Conservation (phyloP, 2,329 filamentous ascomycete species). For the Epichloe uncinata region DNA sequence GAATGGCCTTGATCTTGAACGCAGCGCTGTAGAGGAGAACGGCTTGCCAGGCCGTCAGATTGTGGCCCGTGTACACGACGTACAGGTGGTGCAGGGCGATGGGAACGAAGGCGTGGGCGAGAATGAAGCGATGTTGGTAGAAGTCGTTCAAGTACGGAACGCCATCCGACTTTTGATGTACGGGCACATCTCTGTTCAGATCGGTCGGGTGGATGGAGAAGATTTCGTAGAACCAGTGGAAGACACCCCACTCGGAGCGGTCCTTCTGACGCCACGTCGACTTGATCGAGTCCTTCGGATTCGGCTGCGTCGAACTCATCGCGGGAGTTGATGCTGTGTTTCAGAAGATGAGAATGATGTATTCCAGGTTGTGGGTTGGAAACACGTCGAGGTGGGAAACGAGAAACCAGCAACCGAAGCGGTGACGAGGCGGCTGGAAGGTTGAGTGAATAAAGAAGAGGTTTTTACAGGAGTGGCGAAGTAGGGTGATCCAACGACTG, state of each 20-base stretch:
- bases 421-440: too few species aligned
- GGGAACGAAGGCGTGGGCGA: slow-evolving; percentile 4
- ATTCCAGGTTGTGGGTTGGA: too few species aligned
- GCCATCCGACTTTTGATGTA: slow-evolving; percentile 3
- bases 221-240: slow-evolving; percentile 6
- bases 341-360: too few species aligned
- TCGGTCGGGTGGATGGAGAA: slow-evolving; percentile 2
- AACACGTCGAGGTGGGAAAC: too few species aligned
- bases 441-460: too few species aligned
- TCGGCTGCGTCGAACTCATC: not conserved
- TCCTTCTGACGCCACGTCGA: slow-evolving; percentile 5
- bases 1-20: slow-evolving; percentile 6
- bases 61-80: slow-evolving; percentile 3
- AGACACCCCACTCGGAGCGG: slow-evolving; percentile 5
- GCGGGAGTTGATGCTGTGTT: too few species aligned
- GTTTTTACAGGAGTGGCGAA: too few species aligned
- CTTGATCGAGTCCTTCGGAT: slow-evolving; percentile 5
- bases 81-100: slow-evolving; percentile 4
- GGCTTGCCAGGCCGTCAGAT: slow-evolving; percentile 5
- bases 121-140: slow-evolving; percentile 5
- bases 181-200: slow-evolving; percentile 3
- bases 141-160: slow-evolving; percentile 4
- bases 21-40: slow-evolving; percentile 3
- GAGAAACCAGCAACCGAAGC: too few species aligned
- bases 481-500: too few species aligned